phyloP scores from a whole-genome alignment of 2,329 filamentous ascomycete genomes.

The Alternaria ethzedia region DNA sequence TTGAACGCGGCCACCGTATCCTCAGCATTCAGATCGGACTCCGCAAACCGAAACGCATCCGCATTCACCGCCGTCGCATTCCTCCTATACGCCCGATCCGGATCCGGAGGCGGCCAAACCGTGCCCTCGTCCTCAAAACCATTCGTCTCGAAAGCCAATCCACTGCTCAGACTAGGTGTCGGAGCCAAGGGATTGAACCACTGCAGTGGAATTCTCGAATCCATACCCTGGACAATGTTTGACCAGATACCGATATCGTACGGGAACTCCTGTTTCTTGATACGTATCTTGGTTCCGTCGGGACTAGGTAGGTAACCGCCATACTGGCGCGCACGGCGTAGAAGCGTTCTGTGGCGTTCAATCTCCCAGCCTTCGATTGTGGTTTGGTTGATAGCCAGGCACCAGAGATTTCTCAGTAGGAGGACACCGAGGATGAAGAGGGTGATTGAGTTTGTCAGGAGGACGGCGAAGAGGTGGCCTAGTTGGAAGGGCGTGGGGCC shows the following conservation, averaged over 20 bases:
- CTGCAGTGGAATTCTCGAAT: constrained; percentile 63
- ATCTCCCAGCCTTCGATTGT: constrained; percentile 81
- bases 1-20: constrained; percentile 62
- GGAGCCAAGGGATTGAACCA: constrained; percentile 74
- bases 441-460: constrained; percentile 64
- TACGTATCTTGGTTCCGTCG: constrained; percentile 59
- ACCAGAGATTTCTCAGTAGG: constrained; percentile 63
- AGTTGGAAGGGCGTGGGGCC: constrained; percentile 69
- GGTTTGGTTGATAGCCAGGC: constrained; percentile 72
- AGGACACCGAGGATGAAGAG: constrained; percentile 70
- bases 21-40: constrained; percentile 45
- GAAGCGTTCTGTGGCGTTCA: constrained; percentile 54
- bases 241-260: constrained; percentile 79
- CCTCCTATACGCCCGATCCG: constrained; percentile 49
- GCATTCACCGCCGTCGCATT: constrained; percentile 13
- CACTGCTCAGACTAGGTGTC: constrained; percentile 59
- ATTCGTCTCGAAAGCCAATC: constrained; percentile 71
- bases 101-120: constrained; percentile 59
- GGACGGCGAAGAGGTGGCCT: constrained; percentile 65
- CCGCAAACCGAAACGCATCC: constrained; percentile 48
- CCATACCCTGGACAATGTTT: constrained; percentile 80
- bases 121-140: constrained; percentile 66
- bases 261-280: constrained; percentile 76
- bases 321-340: constrained; percentile 54
- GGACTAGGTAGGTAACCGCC: constrained; percentile 65